Conservation (phyloP, 805 yeast species). For the Kurtzmaniella fragi region DNA sequence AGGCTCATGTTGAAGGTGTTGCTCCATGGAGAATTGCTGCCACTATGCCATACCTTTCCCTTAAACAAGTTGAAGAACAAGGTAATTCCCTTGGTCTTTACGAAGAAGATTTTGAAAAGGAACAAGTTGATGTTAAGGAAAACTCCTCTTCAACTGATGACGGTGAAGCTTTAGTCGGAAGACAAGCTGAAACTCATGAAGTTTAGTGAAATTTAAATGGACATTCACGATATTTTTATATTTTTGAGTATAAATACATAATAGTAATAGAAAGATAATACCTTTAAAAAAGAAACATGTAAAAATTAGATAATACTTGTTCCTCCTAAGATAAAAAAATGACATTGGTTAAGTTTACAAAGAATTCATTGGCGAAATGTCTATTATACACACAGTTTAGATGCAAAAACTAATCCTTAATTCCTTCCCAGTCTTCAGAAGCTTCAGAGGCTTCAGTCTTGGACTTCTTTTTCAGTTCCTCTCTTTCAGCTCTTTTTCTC, state of each 20-base stretch:
- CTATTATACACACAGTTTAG: too few relatives aligned
- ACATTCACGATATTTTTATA: too few relatives aligned
- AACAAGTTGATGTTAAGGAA: slow-evolving; percentile 27
- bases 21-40: slow-evolving; percentile 62
- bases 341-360: too few relatives aligned
- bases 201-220: too few relatives aligned
- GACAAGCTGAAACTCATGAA: too few relatives aligned
- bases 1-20: slow-evolving; percentile 52
- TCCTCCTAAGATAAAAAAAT: too few relatives aligned
- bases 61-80: slow-evolving; percentile 55
- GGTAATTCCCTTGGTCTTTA: slow-evolving; percentile 54
- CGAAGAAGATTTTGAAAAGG: slow-evolving; percentile 40
- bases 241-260: too few relatives aligned
- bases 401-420: slow-evolving; percentile 13
- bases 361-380: too few relatives aligned
- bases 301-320: too few relatives aligned
- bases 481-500: slow-evolving; percentile 50
- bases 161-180: not conserved
- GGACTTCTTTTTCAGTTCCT: slow-evolving; percentile 22
- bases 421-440: slow-evolving; percentile 22
- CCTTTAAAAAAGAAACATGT: too few relatives aligned
- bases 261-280: too few relatives aligned
- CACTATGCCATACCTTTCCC: slow-evolving; percentile 53
- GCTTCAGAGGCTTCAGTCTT: slow-evolving; percentile 7
- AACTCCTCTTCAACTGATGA: slow-evolving; percentile 16